phyloP scores from a whole-genome alignment of 441 rosid genomes.

The Macaranga tanarius region DNA sequence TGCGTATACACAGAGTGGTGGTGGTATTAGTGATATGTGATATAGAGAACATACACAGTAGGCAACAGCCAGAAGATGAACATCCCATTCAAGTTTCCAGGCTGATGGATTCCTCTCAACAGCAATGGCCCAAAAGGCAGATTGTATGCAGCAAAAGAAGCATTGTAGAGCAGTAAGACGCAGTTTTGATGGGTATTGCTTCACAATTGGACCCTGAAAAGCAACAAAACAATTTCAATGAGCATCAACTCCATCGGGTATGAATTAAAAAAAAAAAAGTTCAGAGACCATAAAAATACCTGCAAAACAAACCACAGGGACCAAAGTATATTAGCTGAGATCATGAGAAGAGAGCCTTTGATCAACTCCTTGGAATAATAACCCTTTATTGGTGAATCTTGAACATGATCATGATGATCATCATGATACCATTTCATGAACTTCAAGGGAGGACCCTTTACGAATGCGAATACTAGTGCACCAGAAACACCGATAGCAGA shows the following conservation, averaged over 20 bases:
- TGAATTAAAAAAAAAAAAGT: too few species aligned
- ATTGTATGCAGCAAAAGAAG: conserved; percentile 69
- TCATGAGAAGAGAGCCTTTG: conserved; percentile 71
- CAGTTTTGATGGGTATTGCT: conserved; percentile 66
- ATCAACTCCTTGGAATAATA: conserved; percentile 36
- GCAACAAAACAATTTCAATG: not conserved
- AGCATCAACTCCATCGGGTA: too few species aligned
- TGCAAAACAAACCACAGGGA: conserved; percentile 79
- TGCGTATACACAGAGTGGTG: too few species aligned
- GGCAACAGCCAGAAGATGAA: conserved; percentile 57
- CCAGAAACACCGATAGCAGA: conserved; percentile 57
- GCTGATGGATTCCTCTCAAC: conserved; percentile 54
- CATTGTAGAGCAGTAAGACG: conserved; percentile 71
- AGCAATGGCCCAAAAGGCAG: conserved; percentile 57
- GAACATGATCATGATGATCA: conserved; percentile 8
- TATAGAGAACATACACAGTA: conserved; percentile 50
- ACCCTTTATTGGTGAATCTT: conserved; percentile 15
- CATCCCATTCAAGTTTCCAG: conserved; percentile 70
- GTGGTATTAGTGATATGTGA: too few species aligned
- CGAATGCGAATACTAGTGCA: conserved; percentile 69
- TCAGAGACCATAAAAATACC: conserved; percentile 31
- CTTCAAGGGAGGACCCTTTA: conserved; percentile 60
- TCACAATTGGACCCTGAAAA: conserved; percentile 46
- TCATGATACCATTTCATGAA: conserved; percentile 30
- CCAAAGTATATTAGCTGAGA: conserved; percentile 66